Base-by-base conservation (phyloP, 768 basidiomycete species). In the Albatrellus ellisii region DNA sequence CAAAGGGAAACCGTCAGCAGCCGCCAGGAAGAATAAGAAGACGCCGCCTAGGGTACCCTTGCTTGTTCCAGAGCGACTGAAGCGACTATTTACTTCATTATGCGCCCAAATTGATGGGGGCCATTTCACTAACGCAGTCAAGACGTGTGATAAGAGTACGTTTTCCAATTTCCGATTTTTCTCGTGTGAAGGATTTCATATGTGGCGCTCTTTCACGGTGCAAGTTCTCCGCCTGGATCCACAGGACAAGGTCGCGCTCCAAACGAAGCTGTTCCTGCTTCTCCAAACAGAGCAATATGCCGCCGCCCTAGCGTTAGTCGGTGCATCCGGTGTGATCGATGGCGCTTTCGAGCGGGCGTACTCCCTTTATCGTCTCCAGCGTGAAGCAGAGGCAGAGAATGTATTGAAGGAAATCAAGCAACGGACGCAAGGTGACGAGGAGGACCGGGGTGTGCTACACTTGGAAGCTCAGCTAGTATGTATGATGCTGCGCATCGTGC, bases 21-120 rank as follows among this genome's bases (percentile, higher is more conserved):
- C 33, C 29, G 9, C 45, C 5, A 21, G 18, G 18, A 32, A 14
- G 22, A 53, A 45, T 44, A 52, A 38, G 48, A 39, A 54, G 52
- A 12, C 56, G 50, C 48, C 57, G 52, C 48, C 51, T 22, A 65
- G 61, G 44, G 52, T 56, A 36, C 55, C 60, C 1, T 46, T 60
- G 4, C 46, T 64, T 4, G 47, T 54, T 25, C 50, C 54, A 26
- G 65, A 65, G 39, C 52, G 60, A 31, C 48, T 70, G 39, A 77
- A 72, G 53, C 70, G 76, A 14, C 64, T 84, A 39, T 90, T 84
- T 61, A 76, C 73, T 37, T 83, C 85, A 28, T 63, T 95, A 3
- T 80, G 76, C 56, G 82, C 85, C 8, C 91, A 94, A 57, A 79
- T 92, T 52, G 87, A 92, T 47, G 87, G 82, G n/a, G 85, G 82